Percentiles rank a stretch among this genome's conserved stretches.
Evolutionary conservation across 257 asterid species (phyloP).

Genomic region (Nicotiana otophora): DNA sequence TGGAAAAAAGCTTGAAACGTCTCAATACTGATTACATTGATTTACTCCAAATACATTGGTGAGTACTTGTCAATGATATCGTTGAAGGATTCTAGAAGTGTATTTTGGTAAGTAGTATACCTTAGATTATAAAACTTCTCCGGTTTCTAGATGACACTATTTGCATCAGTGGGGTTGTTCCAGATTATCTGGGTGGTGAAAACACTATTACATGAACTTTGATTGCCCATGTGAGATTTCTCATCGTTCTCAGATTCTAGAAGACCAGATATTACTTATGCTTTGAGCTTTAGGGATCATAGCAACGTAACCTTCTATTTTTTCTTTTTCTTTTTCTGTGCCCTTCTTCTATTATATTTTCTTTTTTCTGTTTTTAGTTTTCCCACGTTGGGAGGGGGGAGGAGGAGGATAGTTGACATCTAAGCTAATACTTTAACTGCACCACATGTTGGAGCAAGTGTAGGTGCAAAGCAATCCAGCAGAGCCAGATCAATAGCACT

Average conservation of each 20-base stretch:
- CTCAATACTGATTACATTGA: slow-evolving; percentile 88
- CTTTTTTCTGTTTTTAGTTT: background rate
- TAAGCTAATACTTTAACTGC: background rate
- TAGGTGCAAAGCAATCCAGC: background rate
- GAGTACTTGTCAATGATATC: slow-evolving; percentile 14
- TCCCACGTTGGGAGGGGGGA: background rate
- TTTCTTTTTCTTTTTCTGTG: too few relatives aligned
- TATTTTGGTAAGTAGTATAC: background rate
- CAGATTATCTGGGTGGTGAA: background rate
- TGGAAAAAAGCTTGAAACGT: slow-evolving; percentile 89
- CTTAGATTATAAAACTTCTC: background rate
- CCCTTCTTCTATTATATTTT: background rate
- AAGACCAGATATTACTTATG: background rate
- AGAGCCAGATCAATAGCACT: background rate
- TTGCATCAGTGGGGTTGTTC: background rate
- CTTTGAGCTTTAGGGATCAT: background rate
- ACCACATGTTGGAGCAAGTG: background rate
- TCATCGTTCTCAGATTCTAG: background rate
- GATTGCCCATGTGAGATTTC: background rate
- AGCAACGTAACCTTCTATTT: too few relatives aligned
- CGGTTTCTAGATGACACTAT: background rate
- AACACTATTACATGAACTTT: background rate
- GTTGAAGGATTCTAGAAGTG: background rate
- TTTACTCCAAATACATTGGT: slow-evolving; percentile 96
- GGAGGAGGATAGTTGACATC: background rate